Evolutionary conservation across 768 basidiomycete genomes (phyloP), one percentile per base, ranked within the genome.

Genomic region (Hygrocybe coccinea): DNA sequence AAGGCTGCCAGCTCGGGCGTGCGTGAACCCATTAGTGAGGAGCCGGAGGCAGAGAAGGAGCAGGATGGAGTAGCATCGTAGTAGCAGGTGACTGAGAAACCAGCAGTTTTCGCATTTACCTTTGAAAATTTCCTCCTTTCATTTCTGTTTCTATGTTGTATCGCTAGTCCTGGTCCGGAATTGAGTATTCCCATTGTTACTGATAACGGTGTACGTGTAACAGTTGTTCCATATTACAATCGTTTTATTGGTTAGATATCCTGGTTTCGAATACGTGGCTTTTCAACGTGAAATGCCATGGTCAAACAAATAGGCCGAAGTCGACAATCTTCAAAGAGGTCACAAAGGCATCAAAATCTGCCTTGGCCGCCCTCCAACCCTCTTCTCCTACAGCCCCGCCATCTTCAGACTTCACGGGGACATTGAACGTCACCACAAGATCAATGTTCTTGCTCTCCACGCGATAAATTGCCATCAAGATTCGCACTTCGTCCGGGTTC

Each of bases 401-500:
- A 54, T 79, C 77, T 14, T 70, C 68, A 10, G 81, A 70, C 45
- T 66, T 66, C 38, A 77, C 71, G 29, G 95, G 95, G 19, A 89
- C 78, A 69, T 95, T 97, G 65, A 86, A 86, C 15, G 89, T 87
- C 57, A 90, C 78, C 25, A 97, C 87, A 19, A 99, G 67, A 66
- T 99, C 97, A 5, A 86, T 80, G 34, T 76, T 75, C 68, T 89
- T 89, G 21, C 73, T 64, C 62, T 80, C 73, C 19, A 95, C 74
- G 34, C 95, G 83, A 73, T 85, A 97, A 11, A 98, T 77, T 5
- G 86, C 91, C 65, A 97, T 74, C 29, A 84, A 76, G 60, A 97
- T 84, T 33, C 78, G 79, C 46, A 97, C 88, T 54, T 81, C 73
- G 65, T 97, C 92, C 15, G 78, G 67, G 2, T 60, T 60, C 5